These are phyloP conservation scores for Chamaecrista fasciculata DNA, from an alignment of 306 rosid species.

Conservation along the genomic window DNA sequence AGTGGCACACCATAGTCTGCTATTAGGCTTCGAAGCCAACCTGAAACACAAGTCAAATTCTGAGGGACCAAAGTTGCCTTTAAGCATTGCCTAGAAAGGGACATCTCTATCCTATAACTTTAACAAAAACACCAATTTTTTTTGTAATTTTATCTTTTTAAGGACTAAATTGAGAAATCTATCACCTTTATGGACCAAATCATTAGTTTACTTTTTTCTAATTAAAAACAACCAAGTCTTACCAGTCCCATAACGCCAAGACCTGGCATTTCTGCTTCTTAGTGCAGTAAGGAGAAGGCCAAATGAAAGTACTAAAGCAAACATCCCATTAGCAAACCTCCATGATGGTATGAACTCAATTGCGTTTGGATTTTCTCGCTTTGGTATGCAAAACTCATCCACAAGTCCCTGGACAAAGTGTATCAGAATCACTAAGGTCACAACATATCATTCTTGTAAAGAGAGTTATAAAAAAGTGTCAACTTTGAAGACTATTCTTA, in stretches of 20 bases:
- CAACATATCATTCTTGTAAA: background rate
- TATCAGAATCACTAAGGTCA: background rate
- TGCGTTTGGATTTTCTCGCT: constrained; percentile 46
- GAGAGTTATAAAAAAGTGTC: background rate
- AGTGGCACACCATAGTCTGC: constrained; percentile 98
- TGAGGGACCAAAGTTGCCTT: background rate
- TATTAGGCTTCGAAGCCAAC: constrained; percentile 76
- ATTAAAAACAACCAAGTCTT: constrained; percentile 22
- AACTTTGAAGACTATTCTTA: constrained; percentile 28
- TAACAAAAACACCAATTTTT: too few relatives aligned
- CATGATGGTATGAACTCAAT: constrained; percentile 65
- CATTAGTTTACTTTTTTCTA: too few relatives aligned
- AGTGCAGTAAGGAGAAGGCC: constrained; percentile 91
- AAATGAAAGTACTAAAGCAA: constrained; percentile 90
- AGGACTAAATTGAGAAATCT: too few relatives aligned
- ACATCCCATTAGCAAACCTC: constrained; percentile 96
- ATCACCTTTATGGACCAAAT: too few relatives aligned
- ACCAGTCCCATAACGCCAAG: constrained; percentile 96
- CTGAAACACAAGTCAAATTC: constrained; percentile 36
- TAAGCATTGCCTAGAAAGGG: too few relatives aligned
- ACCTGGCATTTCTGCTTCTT: constrained; percentile 84
- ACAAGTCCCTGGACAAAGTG: constrained; percentile 69
- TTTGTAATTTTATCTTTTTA: too few relatives aligned
- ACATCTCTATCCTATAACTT: background rate
- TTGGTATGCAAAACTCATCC: constrained; percentile 75